phyloP scores from a whole-genome alignment of 192 early-diverging fungal species.

The Physocladia obscura region DNA sequence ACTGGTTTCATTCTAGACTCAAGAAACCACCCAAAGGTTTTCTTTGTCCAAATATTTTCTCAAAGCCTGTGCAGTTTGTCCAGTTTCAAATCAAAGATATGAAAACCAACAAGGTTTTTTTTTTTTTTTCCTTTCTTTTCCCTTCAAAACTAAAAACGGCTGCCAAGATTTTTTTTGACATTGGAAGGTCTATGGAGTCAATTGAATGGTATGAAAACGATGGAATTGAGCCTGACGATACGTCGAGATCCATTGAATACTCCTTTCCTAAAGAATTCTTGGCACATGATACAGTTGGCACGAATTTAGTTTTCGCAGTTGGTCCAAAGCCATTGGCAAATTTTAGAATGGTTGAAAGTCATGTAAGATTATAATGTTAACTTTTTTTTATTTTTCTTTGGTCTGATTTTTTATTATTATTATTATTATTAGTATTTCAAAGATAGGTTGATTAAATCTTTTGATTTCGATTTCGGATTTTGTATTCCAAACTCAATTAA shows the following conservation, averaged over 20 bases:
- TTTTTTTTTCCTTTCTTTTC: background rate
- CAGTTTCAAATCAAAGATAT: conserved; percentile 53
- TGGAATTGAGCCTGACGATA: conserved; percentile 18
- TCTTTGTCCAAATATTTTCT: conserved; percentile 2
- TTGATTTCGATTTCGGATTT: conserved; percentile 62
- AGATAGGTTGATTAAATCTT: conserved; percentile 49
- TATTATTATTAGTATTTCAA: too few relatives aligned
- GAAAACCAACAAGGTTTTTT: conserved; percentile 31
- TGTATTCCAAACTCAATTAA: conserved; percentile 60
- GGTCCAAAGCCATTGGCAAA: conserved; percentile 41
- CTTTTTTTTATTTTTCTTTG: too few relatives aligned
- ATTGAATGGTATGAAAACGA: conserved; percentile 36
- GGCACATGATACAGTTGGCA: conserved; percentile 1
- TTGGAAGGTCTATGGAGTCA: conserved; percentile 37
- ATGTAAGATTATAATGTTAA: too few relatives aligned
- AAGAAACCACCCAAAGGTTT: conserved; percentile 18
- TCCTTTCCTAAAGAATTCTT: conserved; percentile 12
- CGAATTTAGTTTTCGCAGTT: conserved; percentile 54
- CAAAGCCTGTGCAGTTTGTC: conserved; percentile 39
- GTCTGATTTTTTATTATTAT: conserved; percentile 49
- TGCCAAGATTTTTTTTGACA: conserved; percentile 43
- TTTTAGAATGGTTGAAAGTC: conserved; percentile 53
- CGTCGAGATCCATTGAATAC: conserved; percentile 27
- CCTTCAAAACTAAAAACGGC: background rate
- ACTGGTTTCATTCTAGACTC: background rate